Evolutionary conservation across 345 rosid species (phyloP), one percentile per base, ranked within the genome.

Genomic region (Populus tremula): DNA sequence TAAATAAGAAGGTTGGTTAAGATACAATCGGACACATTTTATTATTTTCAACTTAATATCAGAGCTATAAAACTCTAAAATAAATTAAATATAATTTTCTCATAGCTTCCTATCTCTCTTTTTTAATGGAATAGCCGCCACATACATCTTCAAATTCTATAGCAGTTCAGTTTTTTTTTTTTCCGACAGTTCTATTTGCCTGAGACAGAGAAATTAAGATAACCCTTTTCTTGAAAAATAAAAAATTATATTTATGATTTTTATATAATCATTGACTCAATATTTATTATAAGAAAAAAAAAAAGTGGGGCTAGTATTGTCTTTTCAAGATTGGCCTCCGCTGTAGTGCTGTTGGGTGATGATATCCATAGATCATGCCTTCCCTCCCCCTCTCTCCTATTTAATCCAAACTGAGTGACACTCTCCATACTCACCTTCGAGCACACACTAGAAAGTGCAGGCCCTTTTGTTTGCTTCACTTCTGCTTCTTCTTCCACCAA

Each of bases 321-420:
- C 56, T 53, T 79, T 79, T 67, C 27, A 7, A 33, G 21, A n/a
- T 50, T 8, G 5, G 50, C 16, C 5, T 47, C 18, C 1, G 21
- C 9, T 14, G 41, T 14, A 68, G 50, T 43, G 70, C 47, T 67
- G 20, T 29, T 73, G 31, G 59, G 76, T 66, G 75, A 68, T 63
- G 53, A 9, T 73, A 47, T 41, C 62, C 73, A 53, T 29, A 23
- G n/a, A 59, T 66, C 77, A 31, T 12, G n/a, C 18, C 67, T 20
- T 25, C 12, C 70, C 65, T 71, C 56, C 14, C 45, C 35, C 71
- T 72, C 80, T 33, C 80, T 45, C 77, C 81, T 83, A 83, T 87
- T 85, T 83, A 87, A 68, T 79, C 74, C 76, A 56, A 20, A 13
- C 67, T 69, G 70, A 62, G 21, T 73, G 12, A 71, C 76, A 27